These are phyloP conservation scores for Penicillium pancosmium DNA, from an alignment of 495 filamentous ascomycete species.

Conservation along the genomic window DNA sequence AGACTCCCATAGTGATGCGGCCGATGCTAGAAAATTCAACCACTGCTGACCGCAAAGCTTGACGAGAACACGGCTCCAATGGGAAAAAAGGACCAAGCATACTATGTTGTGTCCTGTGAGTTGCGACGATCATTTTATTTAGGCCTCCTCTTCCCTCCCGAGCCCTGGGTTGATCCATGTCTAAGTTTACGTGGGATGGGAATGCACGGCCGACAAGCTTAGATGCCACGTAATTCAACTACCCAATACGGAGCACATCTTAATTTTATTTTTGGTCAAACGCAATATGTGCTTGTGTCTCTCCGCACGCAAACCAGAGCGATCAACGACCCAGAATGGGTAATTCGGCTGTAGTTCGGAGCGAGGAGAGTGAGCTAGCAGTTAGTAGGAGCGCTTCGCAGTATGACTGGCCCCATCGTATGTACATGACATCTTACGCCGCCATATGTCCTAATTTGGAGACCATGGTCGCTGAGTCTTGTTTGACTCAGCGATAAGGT, in stretches of 20 bases:
- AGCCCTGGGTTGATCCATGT: constrained; percentile 6
- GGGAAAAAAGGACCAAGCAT: background rate
- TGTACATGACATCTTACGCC: background rate
- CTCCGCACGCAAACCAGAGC: background rate
- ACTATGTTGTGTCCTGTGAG: background rate
- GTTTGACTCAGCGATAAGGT: constrained; percentile 28
- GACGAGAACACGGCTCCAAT: background rate
- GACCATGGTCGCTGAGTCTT: constrained; percentile 10
- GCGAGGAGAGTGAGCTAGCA: background rate
- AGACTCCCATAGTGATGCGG: background rate
- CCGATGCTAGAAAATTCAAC: background rate
- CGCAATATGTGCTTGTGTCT: background rate
- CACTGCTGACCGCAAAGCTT: constrained; percentile 6
- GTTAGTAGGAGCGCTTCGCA: background rate
- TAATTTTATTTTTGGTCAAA: constrained; percentile 1
- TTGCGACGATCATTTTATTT: constrained; percentile 9
- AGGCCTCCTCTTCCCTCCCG: constrained; percentile 1
- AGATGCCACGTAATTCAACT: constrained; percentile 5
- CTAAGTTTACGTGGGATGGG: constrained; percentile 3
- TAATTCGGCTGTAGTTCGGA: background rate
- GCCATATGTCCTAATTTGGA: background rate
- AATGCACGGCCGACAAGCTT: constrained; percentile 5
- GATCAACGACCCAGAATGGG: background rate
- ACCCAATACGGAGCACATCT: background rate
- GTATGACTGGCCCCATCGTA: background rate